Conservation (phyloP, 139 green algal genomes). For the Closterium sp. region DNA sequence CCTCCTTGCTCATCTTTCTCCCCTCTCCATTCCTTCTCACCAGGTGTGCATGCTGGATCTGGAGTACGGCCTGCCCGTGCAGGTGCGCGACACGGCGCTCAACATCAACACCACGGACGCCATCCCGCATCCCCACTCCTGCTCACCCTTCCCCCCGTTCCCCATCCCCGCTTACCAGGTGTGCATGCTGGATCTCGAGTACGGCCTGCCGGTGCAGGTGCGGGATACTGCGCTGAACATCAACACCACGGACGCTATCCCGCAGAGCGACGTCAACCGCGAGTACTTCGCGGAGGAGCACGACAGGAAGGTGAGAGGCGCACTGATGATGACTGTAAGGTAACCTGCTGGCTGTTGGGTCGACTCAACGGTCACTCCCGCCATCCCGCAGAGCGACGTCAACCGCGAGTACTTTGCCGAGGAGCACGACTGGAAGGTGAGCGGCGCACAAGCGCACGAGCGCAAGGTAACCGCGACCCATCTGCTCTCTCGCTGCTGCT, state of each 20-base stretch:
- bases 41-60: neutral
- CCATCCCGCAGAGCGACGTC: constrained; percentile 79
- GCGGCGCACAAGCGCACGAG: no score
- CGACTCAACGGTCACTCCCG: constrained; percentile 61
- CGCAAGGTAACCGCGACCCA: constrained; percentile 46
- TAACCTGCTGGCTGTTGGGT: constrained; percentile 46
- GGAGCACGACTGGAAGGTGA: constrained; percentile 16
- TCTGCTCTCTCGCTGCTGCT: no score
- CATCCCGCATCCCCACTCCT: constrained; percentile 57
- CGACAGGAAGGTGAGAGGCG: neutral
- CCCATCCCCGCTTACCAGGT: no score
- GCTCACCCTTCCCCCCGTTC: neutral
- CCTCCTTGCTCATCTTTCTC: no score
- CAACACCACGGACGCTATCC: constrained; percentile 27
- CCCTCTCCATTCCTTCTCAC: neutral
- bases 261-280: constrained; percentile 80
- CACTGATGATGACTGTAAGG: neutral
- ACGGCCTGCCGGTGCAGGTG: constrained; percentile 73
- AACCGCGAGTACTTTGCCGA: constrained; percentile 80
- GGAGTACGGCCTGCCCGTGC: neutral
- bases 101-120: constrained; percentile 62
- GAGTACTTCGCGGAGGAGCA: constrained; percentile 71
- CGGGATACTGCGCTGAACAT: constrained; percentile 50
- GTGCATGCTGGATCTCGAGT: constrained; percentile 90
- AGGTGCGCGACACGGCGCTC: constrained; percentile 60